Percentiles rank a stretch among this genome's conserved stretches.
phyloP scores from a whole-genome alignment of 2,329 filamentous ascomycete species.

The Sphaerulina musiva region DNA sequence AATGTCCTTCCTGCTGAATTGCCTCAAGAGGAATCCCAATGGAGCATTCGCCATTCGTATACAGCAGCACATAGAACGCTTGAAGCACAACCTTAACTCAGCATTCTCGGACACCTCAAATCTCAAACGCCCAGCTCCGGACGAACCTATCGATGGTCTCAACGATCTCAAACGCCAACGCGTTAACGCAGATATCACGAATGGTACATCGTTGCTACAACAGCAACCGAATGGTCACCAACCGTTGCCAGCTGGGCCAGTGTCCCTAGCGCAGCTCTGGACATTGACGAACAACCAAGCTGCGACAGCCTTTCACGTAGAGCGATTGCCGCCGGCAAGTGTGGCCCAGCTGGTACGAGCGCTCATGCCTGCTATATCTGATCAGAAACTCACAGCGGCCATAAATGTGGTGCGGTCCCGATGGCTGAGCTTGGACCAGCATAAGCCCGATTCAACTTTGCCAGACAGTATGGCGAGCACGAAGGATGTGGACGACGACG shows the following conservation, averaged over 20 bases:
- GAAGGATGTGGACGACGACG: slow-evolving; percentile 65
- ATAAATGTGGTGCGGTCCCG: slow-evolving; percentile 53
- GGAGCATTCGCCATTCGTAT: slow-evolving; percentile 69
- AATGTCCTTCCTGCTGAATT: slow-evolving; percentile 72
- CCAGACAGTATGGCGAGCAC: slow-evolving; percentile 12
- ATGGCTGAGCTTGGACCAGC: slow-evolving; percentile 36
- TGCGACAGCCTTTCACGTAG: slow-evolving; percentile 74
- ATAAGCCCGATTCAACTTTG: slow-evolving; percentile 17
- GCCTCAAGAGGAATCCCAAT: slow-evolving; percentile 76
- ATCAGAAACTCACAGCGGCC: slow-evolving; percentile 62
- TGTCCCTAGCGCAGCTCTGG: slow-evolving; percentile 76
- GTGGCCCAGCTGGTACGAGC: slow-evolving; percentile 76
- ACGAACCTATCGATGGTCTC: slow-evolving; percentile 62
- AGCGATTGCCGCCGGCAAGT: slow-evolving; percentile 66
- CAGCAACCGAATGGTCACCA: slow-evolving; percentile 49
- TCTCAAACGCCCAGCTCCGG: slow-evolving; percentile 64
- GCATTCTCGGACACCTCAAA: slow-evolving; percentile 67
- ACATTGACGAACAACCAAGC: slow-evolving; percentile 72
- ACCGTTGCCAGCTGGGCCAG: slow-evolving; percentile 65
- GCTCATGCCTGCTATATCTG: slow-evolving; percentile 66
- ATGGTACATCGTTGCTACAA: slow-evolving; percentile 21
- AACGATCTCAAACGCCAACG: slow-evolving; percentile 78
- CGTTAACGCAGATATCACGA: slow-evolving; percentile 49
- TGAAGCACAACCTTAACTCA: slow-evolving; percentile 70
- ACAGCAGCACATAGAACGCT: slow-evolving; percentile 77